Conservation (phyloP, 139 green algal genomes). For the Coelastrella sp. region DNA sequence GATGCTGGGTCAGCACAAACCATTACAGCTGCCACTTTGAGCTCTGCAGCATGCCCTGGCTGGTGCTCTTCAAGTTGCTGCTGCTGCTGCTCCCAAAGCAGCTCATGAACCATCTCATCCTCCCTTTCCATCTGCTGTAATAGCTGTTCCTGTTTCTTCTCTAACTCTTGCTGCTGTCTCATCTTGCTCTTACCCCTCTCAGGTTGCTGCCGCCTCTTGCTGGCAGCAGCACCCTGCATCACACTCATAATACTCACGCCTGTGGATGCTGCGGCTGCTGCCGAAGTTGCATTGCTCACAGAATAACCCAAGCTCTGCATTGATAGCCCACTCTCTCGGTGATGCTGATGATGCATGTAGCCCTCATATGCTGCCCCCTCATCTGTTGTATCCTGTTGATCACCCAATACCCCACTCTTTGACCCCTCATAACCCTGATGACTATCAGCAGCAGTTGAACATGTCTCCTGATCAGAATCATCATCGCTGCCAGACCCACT, state of each 20-base stretch:
- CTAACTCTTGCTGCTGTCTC: background rate
- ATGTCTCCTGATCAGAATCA: no score
- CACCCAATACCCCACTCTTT: background rate
- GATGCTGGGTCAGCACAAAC: background rate
- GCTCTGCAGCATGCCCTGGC: no score
- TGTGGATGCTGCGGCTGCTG: background rate
- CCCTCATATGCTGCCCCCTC: background rate
- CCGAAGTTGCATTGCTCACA: background rate
- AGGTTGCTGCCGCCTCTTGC: background rate
- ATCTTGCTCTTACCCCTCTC: background rate
- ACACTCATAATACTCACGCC: no score
- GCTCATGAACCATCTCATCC: background rate
- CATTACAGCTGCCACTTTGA: background rate
- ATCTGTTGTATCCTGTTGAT: background rate
- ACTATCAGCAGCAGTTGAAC: no score
- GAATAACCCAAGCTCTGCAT: background rate
- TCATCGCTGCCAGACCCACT: background rate
- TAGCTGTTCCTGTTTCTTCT: background rate
- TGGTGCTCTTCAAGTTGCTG: background rate
- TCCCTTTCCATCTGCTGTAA: background rate
- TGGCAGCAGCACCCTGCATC: background rate
- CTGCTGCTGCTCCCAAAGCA: background rate
- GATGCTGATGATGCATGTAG: background rate
- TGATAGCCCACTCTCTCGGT: background rate
- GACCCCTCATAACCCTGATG: background rate